Evolutionary conservation across 768 basidiomycete species (phyloP), one percentile per base, ranked within the genome.

Genomic region (Piloderma croceum): DNA sequence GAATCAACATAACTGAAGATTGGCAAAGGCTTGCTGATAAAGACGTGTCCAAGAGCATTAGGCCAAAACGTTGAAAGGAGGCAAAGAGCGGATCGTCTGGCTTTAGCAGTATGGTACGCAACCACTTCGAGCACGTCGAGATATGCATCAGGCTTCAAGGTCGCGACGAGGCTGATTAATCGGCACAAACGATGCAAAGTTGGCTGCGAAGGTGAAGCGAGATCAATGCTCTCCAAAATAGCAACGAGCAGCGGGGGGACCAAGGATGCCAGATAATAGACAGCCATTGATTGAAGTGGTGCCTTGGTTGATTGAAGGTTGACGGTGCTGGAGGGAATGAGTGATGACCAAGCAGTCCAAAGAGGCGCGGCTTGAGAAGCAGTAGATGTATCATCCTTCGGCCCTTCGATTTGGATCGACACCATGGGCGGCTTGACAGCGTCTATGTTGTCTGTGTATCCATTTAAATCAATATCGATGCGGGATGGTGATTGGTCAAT

Each of bases 91-190:
- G 64, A 56, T 32, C 69, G 67, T 20, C 83, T 67, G 18, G 81
- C 70, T 38, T 58, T 68, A 6, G 72, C 57, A 3, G 77, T 70
- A 38, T 81, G 77, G 54, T 83, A 81, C 10, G 85, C 86, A 21
- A 80, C 64, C 23, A 88, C 69, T 45, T 85, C 77, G 7, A 92
- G 69, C 1, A 87, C 41, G 58, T 90, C 88, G 31, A 77, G 65
- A 53, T 81, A 81, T 3, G 75, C 68, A 56, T 90, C 87, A 1
- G 72, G 67, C 53, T 89, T 90, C 23, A 68, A 61, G 19, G 59
- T 63, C 12, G 77, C 57, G 20, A 89, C 68, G 13, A 73, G 56
- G 19, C 65, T 59, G 21, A 90, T 52, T 11, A 90, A 61, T 10
- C 69, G 68, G 46, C 71, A 68, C 36, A 84, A 67, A 11, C 71